These are phyloP conservation scores for Pyrus hybrid DNA, from an alignment of 331 rosid genomes.

Conservation along the genomic window DNA sequence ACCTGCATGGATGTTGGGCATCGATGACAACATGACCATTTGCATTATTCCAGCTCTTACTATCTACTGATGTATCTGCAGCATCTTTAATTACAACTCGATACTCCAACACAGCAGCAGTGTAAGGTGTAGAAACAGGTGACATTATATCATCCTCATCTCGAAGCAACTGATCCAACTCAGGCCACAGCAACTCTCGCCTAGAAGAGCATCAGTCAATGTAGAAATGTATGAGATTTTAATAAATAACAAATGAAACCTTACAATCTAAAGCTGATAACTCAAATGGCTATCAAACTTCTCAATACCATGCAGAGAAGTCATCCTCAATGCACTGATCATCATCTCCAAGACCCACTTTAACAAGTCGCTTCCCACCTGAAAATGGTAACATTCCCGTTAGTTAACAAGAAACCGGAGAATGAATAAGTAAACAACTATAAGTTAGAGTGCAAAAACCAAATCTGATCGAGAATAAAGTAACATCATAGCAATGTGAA, in stretches of 20 bases:
- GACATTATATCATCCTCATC: slow-evolving; percentile 64
- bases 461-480: not conserved
- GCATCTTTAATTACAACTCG: slow-evolving; percentile 63
- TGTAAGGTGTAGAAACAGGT: slow-evolving; percentile 77
- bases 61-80: slow-evolving; percentile 38
- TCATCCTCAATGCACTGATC: slow-evolving; percentile 99
- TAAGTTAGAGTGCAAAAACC: not conserved
- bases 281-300: slow-evolving; percentile 9
- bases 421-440: not conserved
- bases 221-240: not conserved
- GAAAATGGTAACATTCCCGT: slow-evolving; percentile 5
- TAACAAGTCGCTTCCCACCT: slow-evolving; percentile 84
- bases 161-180: slow-evolving; percentile 79
- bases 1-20: slow-evolving; percentile 99
- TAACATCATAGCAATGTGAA: not conserved
- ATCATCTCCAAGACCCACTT: slow-evolving; percentile 92
- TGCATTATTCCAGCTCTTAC: slow-evolving; percentile 62
- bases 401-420: not conserved
- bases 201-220: slow-evolving; percentile 35
- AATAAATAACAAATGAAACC: not conserved
- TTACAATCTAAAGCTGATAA: not conserved
- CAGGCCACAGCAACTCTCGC: slow-evolving; percentile 87
- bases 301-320: slow-evolving; percentile 84
- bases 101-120: slow-evolving; percentile 84
- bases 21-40: slow-evolving; percentile 81